Evolutionary conservation across 2,329 filamentous ascomycete genomes (phyloP), one percentile per base, ranked within the genome.

Genomic region (Eurotiales sp.): DNA sequence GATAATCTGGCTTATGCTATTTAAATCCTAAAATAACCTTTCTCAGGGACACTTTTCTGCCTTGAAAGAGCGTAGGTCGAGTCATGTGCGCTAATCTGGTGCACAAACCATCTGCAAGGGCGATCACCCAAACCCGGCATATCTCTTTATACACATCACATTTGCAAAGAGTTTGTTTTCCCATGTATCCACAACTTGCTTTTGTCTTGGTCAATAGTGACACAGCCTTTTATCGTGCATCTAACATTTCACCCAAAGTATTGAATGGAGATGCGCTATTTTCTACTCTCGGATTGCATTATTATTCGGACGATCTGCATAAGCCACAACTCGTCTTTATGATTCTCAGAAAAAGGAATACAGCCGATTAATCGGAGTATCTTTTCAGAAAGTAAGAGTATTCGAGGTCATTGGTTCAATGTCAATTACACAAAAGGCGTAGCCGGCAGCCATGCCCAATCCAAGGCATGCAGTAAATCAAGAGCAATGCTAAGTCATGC

Each of bases 101-200:
- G 15, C 34, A 27, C 25, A 27, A 15, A 47, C n/a, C 42, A 43
- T 36, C 39, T 50, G 47, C 47, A 50, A 50, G 47, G 47, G 39
- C 39, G 39, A 50, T 50, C 47, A 21, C 21, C 15, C 17, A 37
- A 8, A 11, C 34, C 17, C 3, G 7, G n/a, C n/a, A n/a, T n/a
- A n/a, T n/a, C 21, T 17, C 34, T 10, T 37, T 21, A 11, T 19
- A 37, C 8, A 19, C 34, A 11, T 37, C 34, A 37, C 34, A 37
- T 37, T 37, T 15, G 8, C 17, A 3, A 15, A 11, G 17, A 37
- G n/a, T n/a, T 21, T 10, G 8, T 15, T 15, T 12, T 17, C 21
- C 17, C 34, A 21, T 21, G 34, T 37, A 21, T 8, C 6, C 34
- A 15, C n/a, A 37, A 19, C 15, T 10, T 19, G 3, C n/a, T 3